phyloP scores from a whole-genome alignment of 163 green algal species.

The Coccomyxa subellipsoidea region DNA sequence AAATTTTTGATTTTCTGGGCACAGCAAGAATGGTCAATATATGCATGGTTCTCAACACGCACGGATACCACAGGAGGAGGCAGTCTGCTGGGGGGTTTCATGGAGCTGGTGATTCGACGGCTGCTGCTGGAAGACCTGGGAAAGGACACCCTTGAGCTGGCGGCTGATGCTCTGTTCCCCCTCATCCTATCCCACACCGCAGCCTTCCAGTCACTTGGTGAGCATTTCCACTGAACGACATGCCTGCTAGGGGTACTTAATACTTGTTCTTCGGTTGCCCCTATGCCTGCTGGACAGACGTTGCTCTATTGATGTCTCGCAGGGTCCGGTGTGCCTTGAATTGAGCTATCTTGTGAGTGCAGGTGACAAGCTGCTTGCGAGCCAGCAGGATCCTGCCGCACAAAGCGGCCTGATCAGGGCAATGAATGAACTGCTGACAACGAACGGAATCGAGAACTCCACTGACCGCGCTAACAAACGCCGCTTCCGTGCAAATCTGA shows the following conservation, averaged over 20 bases:
- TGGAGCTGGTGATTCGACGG: constrained; percentile 53
- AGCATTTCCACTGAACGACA: not conserved
- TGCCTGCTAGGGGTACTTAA: no score
- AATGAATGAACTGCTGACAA: constrained; percentile 16
- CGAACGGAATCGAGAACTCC: constrained; percentile 16
- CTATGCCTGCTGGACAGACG: no score
- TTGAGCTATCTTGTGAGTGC: not conserved
- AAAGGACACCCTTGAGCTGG: constrained; percentile 56
- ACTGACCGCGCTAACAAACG: constrained; percentile 40
- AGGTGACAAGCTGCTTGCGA: constrained; percentile 23
- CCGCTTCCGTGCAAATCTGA: constrained; percentile 55
- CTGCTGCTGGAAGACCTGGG: constrained; percentile 56
- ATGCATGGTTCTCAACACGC: not conserved
- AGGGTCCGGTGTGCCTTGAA: not conserved
- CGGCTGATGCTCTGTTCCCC: constrained; percentile 70
- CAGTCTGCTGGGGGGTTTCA: constrained; percentile 44
- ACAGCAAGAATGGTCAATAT: not conserved
- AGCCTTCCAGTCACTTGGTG: constrained; percentile 34
- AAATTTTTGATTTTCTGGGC: not conserved
- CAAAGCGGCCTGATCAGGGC: constrained; percentile 9
- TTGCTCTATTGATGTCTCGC: no score
- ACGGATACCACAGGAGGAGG: no score
- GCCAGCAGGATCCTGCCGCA: constrained; percentile 11
- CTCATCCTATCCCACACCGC: constrained; percentile 58
- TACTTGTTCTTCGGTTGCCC: no score